Conservation (phyloP, 768 basidiomycete genomes). For the Gloeopeniophorella convolvens region DNA sequence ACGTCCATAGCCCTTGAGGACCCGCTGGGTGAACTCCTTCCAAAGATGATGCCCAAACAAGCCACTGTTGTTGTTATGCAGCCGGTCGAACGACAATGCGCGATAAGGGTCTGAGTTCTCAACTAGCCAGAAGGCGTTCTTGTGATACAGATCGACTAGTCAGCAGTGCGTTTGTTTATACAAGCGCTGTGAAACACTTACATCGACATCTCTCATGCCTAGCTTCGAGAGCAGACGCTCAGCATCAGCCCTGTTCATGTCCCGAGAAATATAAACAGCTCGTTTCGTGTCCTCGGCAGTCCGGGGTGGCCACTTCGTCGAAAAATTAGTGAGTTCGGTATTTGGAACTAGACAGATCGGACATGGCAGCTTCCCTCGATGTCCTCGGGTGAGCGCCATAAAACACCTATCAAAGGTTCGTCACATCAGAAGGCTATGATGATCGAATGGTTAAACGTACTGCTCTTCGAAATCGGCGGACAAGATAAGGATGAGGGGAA, state of each 20-base stretch:
- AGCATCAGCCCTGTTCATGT: not conserved
- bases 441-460: no score
- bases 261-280: no score
- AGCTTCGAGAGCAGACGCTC: slow-evolving; percentile 20
- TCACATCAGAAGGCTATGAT: no score
- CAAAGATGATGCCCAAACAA: slow-evolving; percentile 23
- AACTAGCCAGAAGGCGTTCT: slow-evolving; percentile 27
- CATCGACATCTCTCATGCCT: slow-evolving; percentile 21
- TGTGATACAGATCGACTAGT: slow-evolving; percentile 34
- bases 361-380: not conserved
- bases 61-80: slow-evolving; percentile 33
- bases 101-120: slow-evolving; percentile 29
- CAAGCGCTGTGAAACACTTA: slow-evolving; percentile 12
- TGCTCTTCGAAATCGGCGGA: not conserved
- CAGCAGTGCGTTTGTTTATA: not conserved
- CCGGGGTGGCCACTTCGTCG: not conserved
- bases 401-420: not conserved
- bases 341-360: not conserved
- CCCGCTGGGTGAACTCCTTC: not conserved
- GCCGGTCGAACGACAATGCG: slow-evolving; percentile 33
- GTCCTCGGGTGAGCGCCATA: not conserved
- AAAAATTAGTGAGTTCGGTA: not conserved
- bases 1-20: slow-evolving; percentile 22
- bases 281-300: no score
- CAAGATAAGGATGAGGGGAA: not conserved